A percentile compares a stretch with the other conserved stretches of the same genome.
These are phyloP conservation scores for Amaranthus palmeri DNA, from an alignment of 148 eudicot genomes.

Conservation along the genomic window DNA sequence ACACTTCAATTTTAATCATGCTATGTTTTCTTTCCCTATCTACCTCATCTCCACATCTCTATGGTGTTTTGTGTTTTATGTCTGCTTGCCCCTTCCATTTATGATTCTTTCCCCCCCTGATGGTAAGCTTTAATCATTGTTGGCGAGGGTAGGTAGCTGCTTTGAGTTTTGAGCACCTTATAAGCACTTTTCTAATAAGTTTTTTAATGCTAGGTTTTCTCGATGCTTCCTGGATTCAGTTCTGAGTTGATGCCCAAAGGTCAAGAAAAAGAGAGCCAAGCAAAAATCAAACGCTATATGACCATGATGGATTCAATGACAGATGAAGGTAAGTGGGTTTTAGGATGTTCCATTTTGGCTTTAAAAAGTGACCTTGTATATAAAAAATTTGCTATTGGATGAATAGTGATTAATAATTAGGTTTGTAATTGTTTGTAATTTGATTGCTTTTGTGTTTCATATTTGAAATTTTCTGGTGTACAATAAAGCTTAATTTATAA, in stretches of 20 bases:
- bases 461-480: too few relatives aligned
- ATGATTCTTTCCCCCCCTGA: slow-evolving; percentile 2
- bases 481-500: too few relatives aligned
- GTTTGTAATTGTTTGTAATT: too few relatives aligned
- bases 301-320: slow-evolving; percentile 99
- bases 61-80: too few relatives aligned
- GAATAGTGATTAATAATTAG: not conserved
- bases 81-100: not conserved
- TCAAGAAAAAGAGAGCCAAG: slow-evolving; percentile 88
- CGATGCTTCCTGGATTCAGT: slow-evolving; percentile 90
- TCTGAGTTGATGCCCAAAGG: slow-evolving; percentile 88
- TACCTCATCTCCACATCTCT: not conserved
- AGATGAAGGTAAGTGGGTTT: slow-evolving; percentile 52
- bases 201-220: slow-evolving; percentile 54
- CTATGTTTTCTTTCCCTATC: not conserved
- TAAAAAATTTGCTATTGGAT: not conserved
- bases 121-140: not conserved
- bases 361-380: not conserved
- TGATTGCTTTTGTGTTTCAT: too few relatives aligned
- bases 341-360: not conserved
- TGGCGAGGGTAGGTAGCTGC: not conserved
- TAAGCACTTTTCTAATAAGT: not conserved
- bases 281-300: slow-evolving; percentile 90
- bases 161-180: not conserved
- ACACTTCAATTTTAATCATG: not conserved